Conservation (phyloP, 108 stramenopile species). For the Cyclostephanos invisitatus region DNA sequence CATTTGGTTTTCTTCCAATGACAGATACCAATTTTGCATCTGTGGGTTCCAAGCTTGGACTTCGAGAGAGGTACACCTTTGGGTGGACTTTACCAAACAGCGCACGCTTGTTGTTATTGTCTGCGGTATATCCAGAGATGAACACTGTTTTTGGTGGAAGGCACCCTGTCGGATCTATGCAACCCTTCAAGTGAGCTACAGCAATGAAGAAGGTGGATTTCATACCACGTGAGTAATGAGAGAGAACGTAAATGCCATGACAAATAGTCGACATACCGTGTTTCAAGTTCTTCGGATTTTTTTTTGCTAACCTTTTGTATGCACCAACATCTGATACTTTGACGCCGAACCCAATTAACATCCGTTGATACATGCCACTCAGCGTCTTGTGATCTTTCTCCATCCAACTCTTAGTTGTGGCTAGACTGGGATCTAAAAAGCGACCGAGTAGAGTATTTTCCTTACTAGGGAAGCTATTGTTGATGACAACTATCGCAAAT, state of each 20-base stretch:
- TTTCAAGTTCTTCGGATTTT: not conserved
- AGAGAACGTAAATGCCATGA: not conserved
- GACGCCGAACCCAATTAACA: slow-evolving; percentile 22
- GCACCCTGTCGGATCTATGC: slow-evolving; percentile 14
- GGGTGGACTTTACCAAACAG: slow-evolving; percentile 15
- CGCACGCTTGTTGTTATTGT: slow-evolving; percentile 1
- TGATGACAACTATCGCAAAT: slow-evolving; percentile 10
- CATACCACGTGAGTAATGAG: not conserved
- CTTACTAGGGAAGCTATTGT: slow-evolving; percentile 18
- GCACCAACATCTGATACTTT: slow-evolving; percentile 2
- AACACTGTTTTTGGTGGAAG: slow-evolving; percentile 19
- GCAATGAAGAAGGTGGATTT: not conserved
- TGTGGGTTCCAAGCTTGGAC: slow-evolving; percentile 29
- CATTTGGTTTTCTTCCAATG: slow-evolving; percentile 25
- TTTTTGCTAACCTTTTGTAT: slow-evolving; percentile 4
- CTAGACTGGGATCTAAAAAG: slow-evolving; percentile 23
- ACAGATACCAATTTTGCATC: slow-evolving; percentile 44
- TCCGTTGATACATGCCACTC: slow-evolving; percentile 27
- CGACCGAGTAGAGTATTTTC: slow-evolving; percentile 5
- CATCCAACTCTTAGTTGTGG: slow-evolving; percentile 10
- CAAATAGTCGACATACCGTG: slow-evolving; percentile 1
- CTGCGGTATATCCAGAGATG: slow-evolving; percentile 17
- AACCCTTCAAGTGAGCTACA: slow-evolving; percentile 9
- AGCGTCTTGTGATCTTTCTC: slow-evolving; percentile 7
- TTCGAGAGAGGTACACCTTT: slow-evolving; percentile 16